These are phyloP conservation scores for Naganishia sp. DNA, from an alignment of 1,284 basidiomycete genomes.

Conservation along the genomic window DNA sequence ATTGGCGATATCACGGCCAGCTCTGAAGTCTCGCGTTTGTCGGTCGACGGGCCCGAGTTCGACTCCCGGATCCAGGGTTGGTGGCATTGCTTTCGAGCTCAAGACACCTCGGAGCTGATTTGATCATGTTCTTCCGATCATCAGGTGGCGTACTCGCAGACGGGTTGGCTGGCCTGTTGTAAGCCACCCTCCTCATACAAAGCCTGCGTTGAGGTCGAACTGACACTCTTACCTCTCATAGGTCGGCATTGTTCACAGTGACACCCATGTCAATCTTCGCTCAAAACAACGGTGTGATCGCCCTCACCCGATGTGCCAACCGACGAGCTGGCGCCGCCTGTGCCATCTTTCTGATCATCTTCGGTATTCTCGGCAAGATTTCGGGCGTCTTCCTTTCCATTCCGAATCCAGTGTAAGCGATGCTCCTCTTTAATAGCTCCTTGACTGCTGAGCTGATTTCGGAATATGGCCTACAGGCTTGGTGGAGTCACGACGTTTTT, in stretches of 20 bases:
- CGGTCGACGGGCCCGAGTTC: conserved; percentile 60
- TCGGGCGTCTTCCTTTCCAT: conserved; percentile 77
- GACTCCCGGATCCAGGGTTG: conserved; percentile 33
- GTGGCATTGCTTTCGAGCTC: neutral
- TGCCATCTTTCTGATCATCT: conserved; percentile 35
- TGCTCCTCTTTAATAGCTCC: no score
- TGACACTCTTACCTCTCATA: conserved; percentile 50
- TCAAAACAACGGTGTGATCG: conserved; percentile 55
- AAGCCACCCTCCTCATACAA: neutral
- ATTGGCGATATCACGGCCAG: conserved; percentile 66
- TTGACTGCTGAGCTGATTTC: no score
- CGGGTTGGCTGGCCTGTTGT: conserved; percentile 41
- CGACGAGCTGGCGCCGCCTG: conserved; percentile 61
- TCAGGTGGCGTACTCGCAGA: conserved; percentile 69
- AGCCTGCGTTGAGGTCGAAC: neutral
- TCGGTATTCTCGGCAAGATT: conserved; percentile 67
- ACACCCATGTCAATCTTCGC: conserved; percentile 60
- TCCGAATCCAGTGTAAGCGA: conserved; percentile 60
- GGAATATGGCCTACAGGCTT: conserved; percentile 57
- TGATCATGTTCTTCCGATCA: conserved; percentile 42
- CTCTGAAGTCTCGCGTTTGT: conserved; percentile 72
- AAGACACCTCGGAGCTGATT: no score
- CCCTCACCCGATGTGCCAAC: conserved; percentile 75
- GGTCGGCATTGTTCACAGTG: conserved; percentile 76
- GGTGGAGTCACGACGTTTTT: conserved; percentile 81